These are phyloP conservation scores for Albophoma yamanashiensis DNA, from an alignment of 2,329 filamentous ascomycete species.

Conservation along the genomic window DNA sequence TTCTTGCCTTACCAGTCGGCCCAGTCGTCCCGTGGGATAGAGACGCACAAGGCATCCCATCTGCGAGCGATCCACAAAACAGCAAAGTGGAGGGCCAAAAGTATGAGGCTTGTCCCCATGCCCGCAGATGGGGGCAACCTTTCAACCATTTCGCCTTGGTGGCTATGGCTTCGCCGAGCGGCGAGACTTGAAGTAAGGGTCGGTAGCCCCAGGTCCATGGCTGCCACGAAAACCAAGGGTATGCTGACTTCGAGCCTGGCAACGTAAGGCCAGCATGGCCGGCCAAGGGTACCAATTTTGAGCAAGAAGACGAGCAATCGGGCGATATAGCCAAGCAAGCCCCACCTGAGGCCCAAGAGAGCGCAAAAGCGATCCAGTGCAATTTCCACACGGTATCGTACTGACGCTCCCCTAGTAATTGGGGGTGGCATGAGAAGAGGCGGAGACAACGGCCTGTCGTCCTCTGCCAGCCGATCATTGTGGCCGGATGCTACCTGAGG, in stretches of 20 bases:
- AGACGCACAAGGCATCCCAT: constrained; percentile 22
- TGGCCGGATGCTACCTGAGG: background rate
- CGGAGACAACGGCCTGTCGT: constrained; percentile 1
- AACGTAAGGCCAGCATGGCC: constrained; percentile 62
- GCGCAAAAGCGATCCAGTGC: constrained; percentile 19
- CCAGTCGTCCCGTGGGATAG: constrained; percentile 16
- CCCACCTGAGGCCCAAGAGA: constrained; percentile 16
- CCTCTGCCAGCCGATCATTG: background rate
- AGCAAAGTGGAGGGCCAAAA: constrained; percentile 22
- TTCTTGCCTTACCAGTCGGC: constrained; percentile 13
- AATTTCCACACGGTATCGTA: constrained; percentile 23
- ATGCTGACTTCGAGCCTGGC: constrained; percentile 54
- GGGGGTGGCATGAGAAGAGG: constrained; percentile 39
- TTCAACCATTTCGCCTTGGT: constrained; percentile 7
- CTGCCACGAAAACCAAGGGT: constrained; percentile 58
- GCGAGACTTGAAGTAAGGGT: constrained; percentile 1
- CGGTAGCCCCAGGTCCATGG: constrained; percentile 47
- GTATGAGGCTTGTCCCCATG: constrained; percentile 17
- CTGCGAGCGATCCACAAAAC: constrained; percentile 22
- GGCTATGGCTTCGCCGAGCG: constrained; percentile 3
- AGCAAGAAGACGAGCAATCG: constrained; percentile 54
- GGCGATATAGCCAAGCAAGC: constrained; percentile 19
- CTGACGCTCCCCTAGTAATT: constrained; percentile 19
- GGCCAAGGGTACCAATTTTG: constrained; percentile 56
- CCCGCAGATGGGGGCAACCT: constrained; percentile 14